Conservation (phyloP, 2,329 filamentous ascomycete genomes). For the Colletotrichum melonis region DNA sequence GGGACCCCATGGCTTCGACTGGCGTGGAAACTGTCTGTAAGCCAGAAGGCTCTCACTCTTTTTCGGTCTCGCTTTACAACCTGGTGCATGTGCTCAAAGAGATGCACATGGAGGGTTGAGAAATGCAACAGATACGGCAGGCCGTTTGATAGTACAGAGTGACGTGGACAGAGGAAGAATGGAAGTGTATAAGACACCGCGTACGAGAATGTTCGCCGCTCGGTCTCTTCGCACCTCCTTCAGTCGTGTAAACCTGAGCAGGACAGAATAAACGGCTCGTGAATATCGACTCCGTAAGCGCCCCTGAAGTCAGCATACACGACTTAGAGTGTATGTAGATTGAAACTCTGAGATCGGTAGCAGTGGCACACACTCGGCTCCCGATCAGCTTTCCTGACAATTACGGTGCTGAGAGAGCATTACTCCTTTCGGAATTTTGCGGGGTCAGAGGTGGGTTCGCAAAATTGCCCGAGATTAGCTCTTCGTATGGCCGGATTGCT, state of each 20-base stretch:
- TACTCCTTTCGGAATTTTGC: constrained; percentile 1
- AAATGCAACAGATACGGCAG: background rate
- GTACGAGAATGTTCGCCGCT: background rate
- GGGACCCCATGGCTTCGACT: background rate
- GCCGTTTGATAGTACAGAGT: background rate
- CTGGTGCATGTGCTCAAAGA: background rate
- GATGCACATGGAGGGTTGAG: background rate
- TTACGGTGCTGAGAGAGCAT: background rate
- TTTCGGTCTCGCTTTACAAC: background rate
- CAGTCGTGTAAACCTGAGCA: background rate
- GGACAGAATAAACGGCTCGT: background rate
- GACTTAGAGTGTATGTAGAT: background rate
- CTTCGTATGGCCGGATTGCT: constrained; percentile 19
- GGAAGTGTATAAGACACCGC: background rate
- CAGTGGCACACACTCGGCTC: background rate
- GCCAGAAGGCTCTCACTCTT: background rate
- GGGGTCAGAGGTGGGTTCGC: background rate
- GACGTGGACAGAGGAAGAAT: background rate
- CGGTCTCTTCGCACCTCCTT: background rate
- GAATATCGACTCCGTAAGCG: background rate
- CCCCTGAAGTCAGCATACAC: constrained; percentile 16
- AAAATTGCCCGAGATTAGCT: constrained; percentile 27
- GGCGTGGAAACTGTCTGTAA: background rate
- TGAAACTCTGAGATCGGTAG: constrained; percentile 5
- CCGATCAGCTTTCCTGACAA: constrained; percentile 7